Base-by-base conservation (phyloP, 495 filamentous ascomycete species). In the Choiromyces venosus region DNA sequence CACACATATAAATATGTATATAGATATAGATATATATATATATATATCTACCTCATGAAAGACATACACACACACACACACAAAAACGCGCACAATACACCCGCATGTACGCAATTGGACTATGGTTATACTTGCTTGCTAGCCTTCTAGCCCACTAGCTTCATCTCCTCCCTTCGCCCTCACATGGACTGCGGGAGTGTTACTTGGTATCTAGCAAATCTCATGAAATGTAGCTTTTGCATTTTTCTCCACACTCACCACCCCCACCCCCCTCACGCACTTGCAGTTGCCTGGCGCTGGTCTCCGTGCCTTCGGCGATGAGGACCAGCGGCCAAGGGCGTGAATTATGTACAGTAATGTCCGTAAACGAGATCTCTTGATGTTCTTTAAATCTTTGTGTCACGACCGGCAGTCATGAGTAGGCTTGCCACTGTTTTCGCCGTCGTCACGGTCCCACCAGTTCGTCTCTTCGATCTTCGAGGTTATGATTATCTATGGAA, bases 361-460 rank as follows among this genome's bases (percentile, higher is more conserved):
- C 74, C 74, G 67, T 73, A 73, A 76, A 77, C 74, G 74, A 77
- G 75, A 77, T 77, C 61, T 77, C 74, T 44, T 33, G 25, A 37
- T 70, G 71, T 44, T 37, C 66, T 67, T 56, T 64, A 65, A 77
- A 77, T 77, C 75, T 77, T 77, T 77, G 75, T 77, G 61, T 37
- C 33, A 77, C 75, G 37, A 16, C 70, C 66, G 75, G 72, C 33
- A 67, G 38, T 72, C 71, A 75, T 44, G 67, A 25, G n/a, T 56
- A 25, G 66, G 38, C 37, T 66, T 66, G 65, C 65, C 64, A 69
- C 25, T 42, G 35, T 72, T 77, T 71, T 76, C 40, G 37, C 69
- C 69, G 66, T 38, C 74, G 69, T 67, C 74, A 46, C 67, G 36
- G 66, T 71, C 66, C 66, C 66, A 77, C 76, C 76, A 70, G 74